Evolutionary conservation across 768 basidiomycete species (phyloP).

Genomic region (Mrakia hoshinonis): DNA sequence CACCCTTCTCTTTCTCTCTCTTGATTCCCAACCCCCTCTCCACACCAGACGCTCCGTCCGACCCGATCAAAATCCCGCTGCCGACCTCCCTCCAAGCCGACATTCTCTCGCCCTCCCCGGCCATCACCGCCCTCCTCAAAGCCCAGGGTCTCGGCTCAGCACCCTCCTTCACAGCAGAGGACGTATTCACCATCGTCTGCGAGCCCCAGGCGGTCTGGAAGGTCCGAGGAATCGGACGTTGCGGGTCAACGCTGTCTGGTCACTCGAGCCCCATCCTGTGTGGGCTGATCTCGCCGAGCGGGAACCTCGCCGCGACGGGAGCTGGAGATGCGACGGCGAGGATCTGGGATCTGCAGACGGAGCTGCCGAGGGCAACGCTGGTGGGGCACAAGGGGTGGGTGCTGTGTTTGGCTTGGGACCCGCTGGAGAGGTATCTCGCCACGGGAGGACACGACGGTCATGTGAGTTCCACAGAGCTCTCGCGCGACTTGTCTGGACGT

Average conservation of each 20-base stretch:
- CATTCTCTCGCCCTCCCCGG: constrained; percentile 47
- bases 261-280: constrained; percentile 90
- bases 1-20: constrained; percentile 26
- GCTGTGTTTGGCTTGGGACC: constrained; percentile 94
- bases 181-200: constrained; percentile 76
- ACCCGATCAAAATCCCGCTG: constrained; percentile 71
- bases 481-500: background rate
- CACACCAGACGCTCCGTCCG: constrained; percentile 34
- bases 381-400: constrained; percentile 93
- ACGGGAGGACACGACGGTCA: constrained; percentile 92
- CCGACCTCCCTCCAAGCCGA: constrained; percentile 75
- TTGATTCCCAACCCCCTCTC: constrained; percentile 31
- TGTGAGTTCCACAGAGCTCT: constrained; percentile 44
- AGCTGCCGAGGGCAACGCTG: constrained; percentile 78
- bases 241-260: constrained; percentile 85
- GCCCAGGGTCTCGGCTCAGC: constrained; percentile 18
- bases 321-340: constrained; percentile 88
- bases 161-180: constrained; percentile 49
- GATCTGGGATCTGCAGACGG: constrained; percentile 88
- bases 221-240: constrained; percentile 85
- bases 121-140: constrained; percentile 24
- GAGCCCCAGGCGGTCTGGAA: constrained; percentile 92
- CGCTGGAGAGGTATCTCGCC: constrained; percentile 77
- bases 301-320: constrained; percentile 81
- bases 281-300: constrained; percentile 90